Base-by-base conservation (phyloP, 352 stramenopile species). In the Peronospora destructor region DNA sequence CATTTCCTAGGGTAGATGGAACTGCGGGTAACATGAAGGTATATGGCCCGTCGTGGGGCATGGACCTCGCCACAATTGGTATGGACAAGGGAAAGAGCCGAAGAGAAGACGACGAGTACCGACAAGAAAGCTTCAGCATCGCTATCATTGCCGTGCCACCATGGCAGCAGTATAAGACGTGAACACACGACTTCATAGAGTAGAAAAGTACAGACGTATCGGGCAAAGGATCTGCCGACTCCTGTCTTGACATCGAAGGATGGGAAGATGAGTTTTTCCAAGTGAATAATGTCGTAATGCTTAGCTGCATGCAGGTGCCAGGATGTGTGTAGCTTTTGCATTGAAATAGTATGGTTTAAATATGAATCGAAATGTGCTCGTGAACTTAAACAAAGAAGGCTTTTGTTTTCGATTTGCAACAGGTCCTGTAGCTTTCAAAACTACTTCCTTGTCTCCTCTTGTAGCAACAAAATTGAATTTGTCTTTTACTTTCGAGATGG, bases 41-140 rank as follows among this genome's bases (percentile, higher is more conserved):
- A 29, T 82, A 71, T 21, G 75, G 72, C 4, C 71, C 71, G 7
- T 49, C 72, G 35, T 89, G 78, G 78, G 75, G 75, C 16, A 50
- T 87, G 23, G 62, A 85, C 9, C 51, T 89, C 29, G 23, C 53
- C 19, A 49, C 47, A 1, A 42, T 63, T 3, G 37, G 45, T 40
- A 43, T 38, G 12, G 38, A 47, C 33, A 52, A 19, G 33, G 37
- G 57, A 51, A 56, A 44, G 41, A 46, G 12, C 3, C 48, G 49
- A 50, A 33, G 21, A 17, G 14, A 51, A 35, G 42, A 59, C 0
- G 46, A 51, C 21, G 47, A 56, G 33, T 28, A 53, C 14, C 38
- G 54, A 4, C 39, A 71, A 36, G 49, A 67, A 13, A 74, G 49
- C 52, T 85, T 71, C 53, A 61, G 56, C 14, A 65, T 88, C 28